These are phyloP conservation scores for Cicer bijugum DNA, from an alignment of 306 rosid species.

Conservation along the genomic window DNA sequence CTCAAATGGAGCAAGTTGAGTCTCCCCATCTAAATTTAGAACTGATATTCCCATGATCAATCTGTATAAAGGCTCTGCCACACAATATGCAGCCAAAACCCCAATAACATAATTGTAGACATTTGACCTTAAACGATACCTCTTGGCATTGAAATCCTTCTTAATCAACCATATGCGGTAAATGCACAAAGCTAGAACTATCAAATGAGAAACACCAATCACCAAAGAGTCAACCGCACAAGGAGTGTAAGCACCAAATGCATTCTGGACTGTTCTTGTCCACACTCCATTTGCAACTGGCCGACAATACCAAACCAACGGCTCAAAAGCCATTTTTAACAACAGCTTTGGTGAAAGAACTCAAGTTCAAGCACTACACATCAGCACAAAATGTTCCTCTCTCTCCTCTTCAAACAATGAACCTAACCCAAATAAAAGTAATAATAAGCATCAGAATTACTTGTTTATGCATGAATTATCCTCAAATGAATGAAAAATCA, in stretches of 20 bases:
- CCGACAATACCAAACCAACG: slow-evolving; percentile 80
- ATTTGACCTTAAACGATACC: slow-evolving; percentile 79
- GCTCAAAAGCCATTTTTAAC: slow-evolving; percentile 70
- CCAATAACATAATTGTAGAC: slow-evolving; percentile 75
- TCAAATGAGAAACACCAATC: slow-evolving; percentile 65
- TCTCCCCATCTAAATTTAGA: slow-evolving; percentile 82
- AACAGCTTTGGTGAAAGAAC: slow-evolving; percentile 29
- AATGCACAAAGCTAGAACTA: slow-evolving; percentile 72
- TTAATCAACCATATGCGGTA: slow-evolving; percentile 77
- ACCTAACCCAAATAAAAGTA: slow-evolving; percentile 37
- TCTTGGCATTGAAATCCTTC: slow-evolving; percentile 68
- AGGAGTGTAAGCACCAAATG: slow-evolving; percentile 86
- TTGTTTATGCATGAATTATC: slow-evolving; percentile 21
- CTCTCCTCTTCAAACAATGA: slow-evolving; percentile 46
- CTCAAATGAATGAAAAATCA: slow-evolving; percentile 19
- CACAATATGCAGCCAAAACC: slow-evolving; percentile 67
- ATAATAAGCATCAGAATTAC: slow-evolving; percentile 30
- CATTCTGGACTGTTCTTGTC: slow-evolving; percentile 77
- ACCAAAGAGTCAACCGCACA: slow-evolving; percentile 82
- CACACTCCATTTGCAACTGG: slow-evolving; percentile 81
- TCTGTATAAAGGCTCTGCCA: slow-evolving; percentile 84
- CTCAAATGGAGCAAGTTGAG: slow-evolving; percentile 88
- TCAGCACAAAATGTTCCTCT: slow-evolving; percentile 37
- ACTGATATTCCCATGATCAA: slow-evolving; percentile 81
- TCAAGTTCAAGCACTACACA: slow-evolving; percentile 42